Base-by-base conservation (phyloP, 148 eudicot genomes). In the Spergularia bocconei region DNA sequence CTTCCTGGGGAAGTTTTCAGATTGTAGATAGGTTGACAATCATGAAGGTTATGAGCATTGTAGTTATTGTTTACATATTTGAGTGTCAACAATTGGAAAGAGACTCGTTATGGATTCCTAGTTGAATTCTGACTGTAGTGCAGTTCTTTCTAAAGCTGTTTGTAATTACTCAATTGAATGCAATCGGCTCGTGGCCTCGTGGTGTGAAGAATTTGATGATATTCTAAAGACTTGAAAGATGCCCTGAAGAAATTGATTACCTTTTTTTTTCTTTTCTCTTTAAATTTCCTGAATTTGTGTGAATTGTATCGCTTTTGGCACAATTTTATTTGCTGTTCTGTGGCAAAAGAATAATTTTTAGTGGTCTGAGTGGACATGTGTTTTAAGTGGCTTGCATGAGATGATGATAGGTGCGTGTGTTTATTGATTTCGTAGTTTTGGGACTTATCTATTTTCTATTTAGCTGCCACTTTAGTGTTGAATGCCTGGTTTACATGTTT, bases 401-500 rank as follows among this genome's bases (percentile, higher is more conserved):
- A 57, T 16, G 0, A 44, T 44, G 48, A 44, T 44, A 62, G 29
- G 33, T 62, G 41, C n/a, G 6, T 77, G 63, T 14, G 20, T 52
- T 69, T 36, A 36, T 5, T 67, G 11, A 16, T 67, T 56, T 54
- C 21, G 19, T 58, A 69, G 57, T 17, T 25, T 25, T 6, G 69
- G 48, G 50, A 7, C 61, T 60, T 25, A 9, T 6, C 23, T 17
- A 14, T 23, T 13, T 33, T 15, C 51, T 65, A 10, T 75, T 15
- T 54, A 11, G 15, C 39, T 29, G 57, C 57, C 33, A 19, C 12
- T 51, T 41, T n/a, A 39, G 41, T 58, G 54, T 53, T 61, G 53
- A 68, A 70, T 8, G 13, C 25, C 48, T 38, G 25, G 20, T 23
- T n/a, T 4, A 67, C 20, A 67, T 66, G 67, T 74, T 63, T 69